Percentiles rank a stretch among this genome's conserved stretches.
phyloP scores from a whole-genome alignment of 2,329 filamentous ascomycete species.

The Pezicula carpinea region DNA sequence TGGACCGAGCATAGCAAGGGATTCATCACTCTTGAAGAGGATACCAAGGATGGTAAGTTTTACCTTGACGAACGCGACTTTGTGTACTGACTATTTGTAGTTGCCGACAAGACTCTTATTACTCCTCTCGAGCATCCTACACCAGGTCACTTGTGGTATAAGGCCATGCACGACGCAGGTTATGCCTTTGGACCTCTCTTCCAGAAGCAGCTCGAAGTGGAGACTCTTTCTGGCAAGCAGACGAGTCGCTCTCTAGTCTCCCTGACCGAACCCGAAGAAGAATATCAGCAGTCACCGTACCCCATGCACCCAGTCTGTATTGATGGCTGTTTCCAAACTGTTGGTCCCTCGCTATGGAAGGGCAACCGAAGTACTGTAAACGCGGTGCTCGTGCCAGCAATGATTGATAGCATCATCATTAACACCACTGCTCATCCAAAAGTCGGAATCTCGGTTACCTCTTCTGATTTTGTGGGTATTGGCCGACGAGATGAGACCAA shows the following conservation, averaged over 20 bases:
- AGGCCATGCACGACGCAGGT: conserved; percentile 2
- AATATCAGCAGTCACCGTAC: conserved; percentile 23
- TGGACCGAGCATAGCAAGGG: not conserved
- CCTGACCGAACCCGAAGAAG: conserved; percentile 12
- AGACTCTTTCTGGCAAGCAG: not conserved
- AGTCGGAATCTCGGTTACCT: conserved; percentile 1
- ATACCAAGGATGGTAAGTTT: not conserved
- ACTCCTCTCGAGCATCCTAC: conserved; percentile 1
- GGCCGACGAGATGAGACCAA: conserved; percentile 13
- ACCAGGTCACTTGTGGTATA: conserved; percentile 1
- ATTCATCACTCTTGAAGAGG: conserved; percentile 1
- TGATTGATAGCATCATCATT: conserved; percentile 20
- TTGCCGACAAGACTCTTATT: not conserved
- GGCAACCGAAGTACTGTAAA: conserved; percentile 10
- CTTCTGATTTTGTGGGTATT: conserved; percentile 11
- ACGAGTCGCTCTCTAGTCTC: conserved; percentile 7
- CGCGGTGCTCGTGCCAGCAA: conserved; percentile 14
- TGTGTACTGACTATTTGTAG: not conserved
- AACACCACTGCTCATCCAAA: not conserved
- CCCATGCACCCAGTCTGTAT: conserved; percentile 26
- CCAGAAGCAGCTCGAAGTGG: not conserved
- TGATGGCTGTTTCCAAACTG: conserved; percentile 23
- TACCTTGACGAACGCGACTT: too few species aligned
- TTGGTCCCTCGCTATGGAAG: conserved; percentile 9
- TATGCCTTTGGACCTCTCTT: conserved; percentile 2